Evolutionary conservation across 768 basidiomycete genomes (phyloP).

Genomic region (Russula emetica): DNA sequence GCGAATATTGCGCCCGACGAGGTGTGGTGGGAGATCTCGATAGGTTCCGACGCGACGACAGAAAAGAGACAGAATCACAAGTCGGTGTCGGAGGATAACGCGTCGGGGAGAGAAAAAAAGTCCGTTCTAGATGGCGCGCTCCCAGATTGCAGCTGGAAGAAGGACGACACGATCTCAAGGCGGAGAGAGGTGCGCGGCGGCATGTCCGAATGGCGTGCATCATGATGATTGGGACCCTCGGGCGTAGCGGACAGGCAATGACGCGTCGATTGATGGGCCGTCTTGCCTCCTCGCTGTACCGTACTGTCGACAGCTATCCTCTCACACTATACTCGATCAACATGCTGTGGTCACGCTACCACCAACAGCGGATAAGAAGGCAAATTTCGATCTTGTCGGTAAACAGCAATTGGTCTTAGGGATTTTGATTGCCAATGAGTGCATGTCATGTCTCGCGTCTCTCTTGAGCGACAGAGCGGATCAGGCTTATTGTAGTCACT

Average conservation of each 20-base stretch:
- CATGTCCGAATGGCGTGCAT: conserved; percentile 1
- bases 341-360: too few species aligned
- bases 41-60: neutral
- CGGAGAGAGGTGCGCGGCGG: neutral
- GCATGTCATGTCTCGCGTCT: too few species aligned
- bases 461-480: too few species aligned
- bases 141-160: neutral
- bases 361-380: too few species aligned
- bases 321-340: too few species aligned
- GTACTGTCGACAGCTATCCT: too few species aligned
- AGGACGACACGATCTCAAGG: neutral
- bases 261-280: too few species aligned
- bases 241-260: neutral
- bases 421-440: too few species aligned
- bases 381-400: too few species aligned
- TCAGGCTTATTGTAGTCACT: too few species aligned
- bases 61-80: neutral
- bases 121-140: conserved; percentile 2
- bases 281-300: too few species aligned
- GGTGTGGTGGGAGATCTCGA: neutral
- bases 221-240: neutral
- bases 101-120: neutral
- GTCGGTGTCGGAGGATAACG: neutral
- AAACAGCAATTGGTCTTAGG: too few species aligned
- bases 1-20: conserved; percentile 21